Percentiles rank a stretch among this genome's conserved stretches.
phyloP scores from a whole-genome alignment of 2,329 filamentous ascomycete genomes.

The Thielaviopsis ethacetica region DNA sequence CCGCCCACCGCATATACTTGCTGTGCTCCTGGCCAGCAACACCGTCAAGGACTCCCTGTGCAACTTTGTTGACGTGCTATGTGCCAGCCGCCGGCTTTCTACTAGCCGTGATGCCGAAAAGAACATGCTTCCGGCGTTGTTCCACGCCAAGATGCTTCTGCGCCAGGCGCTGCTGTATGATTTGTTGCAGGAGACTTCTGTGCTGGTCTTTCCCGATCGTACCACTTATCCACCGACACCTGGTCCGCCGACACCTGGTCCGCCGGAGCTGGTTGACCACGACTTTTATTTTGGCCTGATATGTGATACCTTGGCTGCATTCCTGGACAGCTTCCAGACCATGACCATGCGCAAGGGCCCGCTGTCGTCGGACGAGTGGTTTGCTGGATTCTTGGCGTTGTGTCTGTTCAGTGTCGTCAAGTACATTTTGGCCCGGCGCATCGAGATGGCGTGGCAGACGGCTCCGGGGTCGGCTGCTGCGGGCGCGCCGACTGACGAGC shows the following conservation, averaged over 20 bases:
- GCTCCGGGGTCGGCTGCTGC: background rate
- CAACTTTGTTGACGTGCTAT: slow-evolving; percentile 36
- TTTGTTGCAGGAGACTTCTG: slow-evolving; percentile 31
- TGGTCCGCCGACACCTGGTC: slow-evolving; percentile 10
- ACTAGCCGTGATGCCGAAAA: slow-evolving; percentile 31
- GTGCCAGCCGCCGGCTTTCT: slow-evolving; percentile 32
- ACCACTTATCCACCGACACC: slow-evolving; percentile 13
- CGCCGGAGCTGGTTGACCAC: slow-evolving; percentile 27
- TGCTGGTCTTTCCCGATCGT: slow-evolving; percentile 22
- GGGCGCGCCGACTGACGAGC: slow-evolving; percentile 12
- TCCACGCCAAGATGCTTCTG: slow-evolving; percentile 37
- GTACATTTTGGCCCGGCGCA: slow-evolving; percentile 26
- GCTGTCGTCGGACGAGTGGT: slow-evolving; percentile 28
- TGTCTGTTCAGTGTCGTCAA: slow-evolving; percentile 42
- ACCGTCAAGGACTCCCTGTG: slow-evolving; percentile 32
- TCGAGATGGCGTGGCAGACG: slow-evolving; percentile 24
- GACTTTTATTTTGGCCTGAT: slow-evolving; percentile 32
- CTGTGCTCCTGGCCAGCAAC: slow-evolving; percentile 34
- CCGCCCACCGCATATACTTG: slow-evolving; percentile 31
- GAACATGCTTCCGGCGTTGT: slow-evolving; percentile 31
- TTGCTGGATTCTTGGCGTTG: slow-evolving; percentile 36
- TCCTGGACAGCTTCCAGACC: slow-evolving; percentile 35
- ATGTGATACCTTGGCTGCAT: slow-evolving; percentile 33
- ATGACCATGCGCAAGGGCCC: slow-evolving; percentile 24
- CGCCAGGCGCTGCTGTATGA: slow-evolving; percentile 39